Conservation (phyloP, 164 flowering plant genomes). For the Dillenia turbinata region DNA sequence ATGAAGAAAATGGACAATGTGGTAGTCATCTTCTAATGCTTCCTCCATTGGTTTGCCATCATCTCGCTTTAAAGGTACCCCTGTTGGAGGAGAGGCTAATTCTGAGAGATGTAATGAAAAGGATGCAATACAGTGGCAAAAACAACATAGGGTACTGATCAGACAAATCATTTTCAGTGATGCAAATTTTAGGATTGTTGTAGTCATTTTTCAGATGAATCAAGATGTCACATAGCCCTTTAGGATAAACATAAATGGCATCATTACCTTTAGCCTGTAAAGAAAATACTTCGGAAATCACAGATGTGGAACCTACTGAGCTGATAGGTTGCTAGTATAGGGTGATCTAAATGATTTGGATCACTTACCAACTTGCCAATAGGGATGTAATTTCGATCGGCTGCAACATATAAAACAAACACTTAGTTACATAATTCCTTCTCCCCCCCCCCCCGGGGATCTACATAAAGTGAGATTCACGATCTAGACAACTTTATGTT, state of each 20-base stretch:
- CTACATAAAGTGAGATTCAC: no score
- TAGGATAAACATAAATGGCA: conserved; percentile 5
- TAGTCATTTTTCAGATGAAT: conserved; percentile 5
- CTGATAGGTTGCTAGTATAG: no score
- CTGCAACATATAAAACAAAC: no score
- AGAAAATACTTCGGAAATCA: no score
- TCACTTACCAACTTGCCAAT: no score
- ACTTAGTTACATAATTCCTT: no score
- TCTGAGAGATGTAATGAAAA: no score
- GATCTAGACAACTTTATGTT: no score
- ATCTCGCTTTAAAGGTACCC: not conserved
- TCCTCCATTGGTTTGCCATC: not conserved
- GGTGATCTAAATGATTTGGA: no score
- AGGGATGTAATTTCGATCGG: no score
- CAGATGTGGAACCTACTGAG: not conserved
- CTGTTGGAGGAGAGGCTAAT: not conserved
- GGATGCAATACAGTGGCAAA: not conserved
- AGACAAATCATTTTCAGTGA: conserved; percentile 11
- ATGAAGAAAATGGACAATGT: conserved; percentile 13
- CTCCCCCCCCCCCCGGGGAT: no score
- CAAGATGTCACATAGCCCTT: not conserved
- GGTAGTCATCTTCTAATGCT: not conserved
- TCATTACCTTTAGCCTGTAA: no score
- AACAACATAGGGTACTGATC: not conserved
- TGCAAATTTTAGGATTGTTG: conserved; percentile 2